Base-by-base conservation (phyloP, 768 basidiomycete genomes). In the Astraeus odoratus region DNA sequence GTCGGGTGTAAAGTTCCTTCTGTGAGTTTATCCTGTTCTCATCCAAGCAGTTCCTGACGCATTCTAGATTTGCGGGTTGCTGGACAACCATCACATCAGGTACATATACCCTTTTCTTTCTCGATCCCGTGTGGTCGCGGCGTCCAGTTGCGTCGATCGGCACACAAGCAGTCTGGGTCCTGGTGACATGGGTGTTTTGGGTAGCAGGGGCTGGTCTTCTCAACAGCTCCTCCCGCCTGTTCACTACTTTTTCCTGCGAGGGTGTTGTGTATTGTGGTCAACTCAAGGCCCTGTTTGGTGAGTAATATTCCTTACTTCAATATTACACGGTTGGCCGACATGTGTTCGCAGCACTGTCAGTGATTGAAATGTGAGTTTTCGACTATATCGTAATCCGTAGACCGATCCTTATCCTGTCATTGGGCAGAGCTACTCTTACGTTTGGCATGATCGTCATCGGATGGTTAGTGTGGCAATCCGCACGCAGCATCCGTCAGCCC, bases 171-270 rank as follows among this genome's bases (percentile, higher is more conserved):
- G 61, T 81, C 34, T 83, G 81, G 81, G 59, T 75, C 4, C 59
- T 80, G 23, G 47, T 73, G 1, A 81, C 80, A 12, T 80, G 77
- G 78, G 52, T 75, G 15, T 64, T 80, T 37, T 83, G 81, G 81
- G 67, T 80, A 16, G 65, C 78, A 12, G 76, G 77, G 34, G 69
- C 78, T 3, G 74, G 72, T 0, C 59, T 75, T 19, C 56, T 81
- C 37, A 77, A 78, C 50, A 65, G 66, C 29, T 69, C 77, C 5
- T 56, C 76, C 19, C 76, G 78, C 2, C 47, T 78, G 34, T 64
- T 77, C 39, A 58, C 65, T 44, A 59, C 55, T 23, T 61, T 60
- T 25, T 62, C 59, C 15, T 82, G 81, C 53, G 41, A 53, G 13
- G 65, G 55, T 8, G 47, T 62, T 10, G 69, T 75, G 20, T 79